phyloP scores from a whole-genome alignment of 495 filamentous ascomycete genomes.

The Aspergillus hancockii region DNA sequence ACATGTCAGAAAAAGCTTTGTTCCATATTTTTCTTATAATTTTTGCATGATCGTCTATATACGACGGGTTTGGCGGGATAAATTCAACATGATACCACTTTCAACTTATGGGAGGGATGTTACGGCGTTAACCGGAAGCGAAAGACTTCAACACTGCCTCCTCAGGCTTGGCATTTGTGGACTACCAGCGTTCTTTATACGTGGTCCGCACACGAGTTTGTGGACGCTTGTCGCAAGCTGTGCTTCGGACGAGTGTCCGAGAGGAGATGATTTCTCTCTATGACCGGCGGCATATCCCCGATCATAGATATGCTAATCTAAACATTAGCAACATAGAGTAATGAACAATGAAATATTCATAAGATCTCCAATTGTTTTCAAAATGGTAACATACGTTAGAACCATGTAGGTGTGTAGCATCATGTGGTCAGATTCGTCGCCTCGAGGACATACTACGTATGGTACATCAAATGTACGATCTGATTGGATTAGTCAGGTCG shows the following conservation, averaged over 20 bases:
- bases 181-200: constrained; percentile 9
- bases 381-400: no score
- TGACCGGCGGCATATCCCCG: background rate
- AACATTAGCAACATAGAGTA: constrained; percentile 49
- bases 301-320: constrained; percentile 41
- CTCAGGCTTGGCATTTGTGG: constrained; percentile 18
- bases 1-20: constrained; percentile 30
- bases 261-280: constrained; percentile 11
- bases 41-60: constrained; percentile 45
- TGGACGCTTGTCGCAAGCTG: constrained; percentile 14
- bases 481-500: no score
- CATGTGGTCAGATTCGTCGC: no score
- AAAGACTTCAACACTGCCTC: constrained; percentile 42
- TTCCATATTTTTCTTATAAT: constrained; percentile 35
- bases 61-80: constrained; percentile 47
- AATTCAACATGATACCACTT: constrained; percentile 60
- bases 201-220: constrained; percentile 7
- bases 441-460: no score
- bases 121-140: constrained; percentile 45
- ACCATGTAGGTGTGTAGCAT: no score
- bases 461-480: no score
- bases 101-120: constrained; percentile 50
- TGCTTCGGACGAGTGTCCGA: constrained; percentile 16
- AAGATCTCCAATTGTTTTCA: background rate
- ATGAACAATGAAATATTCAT: constrained; percentile 26